Base-by-base conservation (phyloP, 306 rosid genomes). In the Vigna trinervia region DNA sequence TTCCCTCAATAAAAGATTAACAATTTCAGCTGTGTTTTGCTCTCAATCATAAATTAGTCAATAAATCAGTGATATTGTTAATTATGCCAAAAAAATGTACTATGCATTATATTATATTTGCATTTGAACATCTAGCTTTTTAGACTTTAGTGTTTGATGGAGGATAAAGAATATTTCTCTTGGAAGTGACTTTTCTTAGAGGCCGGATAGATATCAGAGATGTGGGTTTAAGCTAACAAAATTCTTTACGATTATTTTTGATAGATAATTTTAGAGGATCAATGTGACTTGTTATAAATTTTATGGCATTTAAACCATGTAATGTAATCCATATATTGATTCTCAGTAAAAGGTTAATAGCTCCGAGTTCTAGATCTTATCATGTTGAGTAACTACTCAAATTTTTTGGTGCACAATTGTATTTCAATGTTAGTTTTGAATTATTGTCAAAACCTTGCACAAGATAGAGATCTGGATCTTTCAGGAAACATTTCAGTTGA, bases 401-500 rank as follows among this genome's bases (percentile, higher is more conserved):
- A 58, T 71, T 50, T 39, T 63, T 48, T 62, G 72, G 47, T 56
- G 62, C 73, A 52, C 64, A 60, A 32, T 41, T 46, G 52, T 53
- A 74, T 4, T 78, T 68, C 43, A 58, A 20, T 68, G 46, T 15
- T 62, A 23, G 71, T 59, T 78, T 50, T 26, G 12, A 59, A 51
- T 72, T 67, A 56, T 65, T 56, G 66, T 72, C 59, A 69, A 72
- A 53, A 77, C 76, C 28, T 56, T 38, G 58, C 22, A 13, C 22
- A 36, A 65, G 66, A 23, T 30, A 1, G 20, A 20, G 63, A 64
- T 76, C 39, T 63, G 75, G 69, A 75, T 85, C 62, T 68, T 83
- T 87, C 89, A 91, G 99, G 94, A 87, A 76, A 88, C 71, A 30
- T 84, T 88, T 65, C 87, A 83, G 80, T 96, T 98, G 98, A 92